Evolutionary conservation across 75 land plant genomes (phyloP).

Genomic region (Selaginella tamariscina): DNA sequence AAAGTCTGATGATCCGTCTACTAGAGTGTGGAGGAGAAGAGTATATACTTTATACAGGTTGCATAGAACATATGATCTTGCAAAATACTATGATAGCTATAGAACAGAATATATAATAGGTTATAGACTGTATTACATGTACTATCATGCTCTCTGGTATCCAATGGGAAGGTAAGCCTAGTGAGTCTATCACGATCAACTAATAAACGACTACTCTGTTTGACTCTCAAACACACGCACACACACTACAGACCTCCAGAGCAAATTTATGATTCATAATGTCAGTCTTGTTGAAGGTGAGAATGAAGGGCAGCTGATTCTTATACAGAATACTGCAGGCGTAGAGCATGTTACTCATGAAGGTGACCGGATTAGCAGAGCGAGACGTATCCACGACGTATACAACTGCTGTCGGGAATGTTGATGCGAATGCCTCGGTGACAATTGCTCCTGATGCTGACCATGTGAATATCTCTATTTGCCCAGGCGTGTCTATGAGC

Average conservation of each 20-base stretch:
- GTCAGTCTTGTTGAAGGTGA: constrained; percentile 88
- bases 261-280: constrained; percentile 93
- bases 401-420: constrained; percentile 81
- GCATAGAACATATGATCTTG: too few species aligned
- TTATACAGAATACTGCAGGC: constrained; percentile 97
- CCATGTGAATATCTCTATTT: constrained; percentile 99
- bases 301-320: constrained; percentile 66
- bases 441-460: constrained; percentile 98
- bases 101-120: too few species aligned
- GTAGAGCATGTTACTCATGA: constrained; percentile 99
- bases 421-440: constrained; percentile 97
- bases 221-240: not conserved
- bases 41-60: too few species aligned
- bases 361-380: constrained; percentile 74
- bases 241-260: constrained; percentile 48
- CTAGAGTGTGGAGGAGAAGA: too few species aligned
- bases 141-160: too few species aligned
- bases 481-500: constrained; percentile 97
- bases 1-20: too few species aligned
- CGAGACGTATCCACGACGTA: constrained; percentile 98
- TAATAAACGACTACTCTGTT: too few species aligned
- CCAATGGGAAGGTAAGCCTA: too few species aligned
- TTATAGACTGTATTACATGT: too few species aligned
- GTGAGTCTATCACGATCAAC: too few species aligned
- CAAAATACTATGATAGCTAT: too few species aligned